A percentile compares a stretch with the other conserved stretches of the same genome.
Conservation (phyloP, 768 basidiomycete genomes). For the Tricholoma flavovirens region DNA sequence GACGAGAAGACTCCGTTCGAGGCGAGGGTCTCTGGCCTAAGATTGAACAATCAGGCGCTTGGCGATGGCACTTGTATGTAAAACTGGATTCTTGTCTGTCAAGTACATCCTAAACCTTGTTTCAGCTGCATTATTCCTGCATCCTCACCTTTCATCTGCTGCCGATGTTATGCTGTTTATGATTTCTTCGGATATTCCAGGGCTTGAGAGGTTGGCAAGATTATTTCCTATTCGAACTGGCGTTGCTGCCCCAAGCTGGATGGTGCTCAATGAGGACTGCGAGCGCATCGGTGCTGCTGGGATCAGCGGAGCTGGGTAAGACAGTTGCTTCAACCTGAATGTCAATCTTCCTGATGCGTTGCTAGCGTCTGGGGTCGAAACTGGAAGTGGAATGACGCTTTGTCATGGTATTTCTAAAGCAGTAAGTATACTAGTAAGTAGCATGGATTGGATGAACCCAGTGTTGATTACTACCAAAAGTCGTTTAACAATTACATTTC, state of each 20-base stretch:
- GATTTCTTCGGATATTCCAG: conserved; percentile 46
- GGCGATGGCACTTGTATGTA: conserved; percentile 9
- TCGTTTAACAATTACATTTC: too few relatives aligned
- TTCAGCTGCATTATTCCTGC: conserved; percentile 54
- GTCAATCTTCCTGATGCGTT: neutral
- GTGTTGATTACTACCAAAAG: too few relatives aligned
- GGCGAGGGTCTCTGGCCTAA: conserved; percentile 19
- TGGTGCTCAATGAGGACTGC: conserved; percentile 49
- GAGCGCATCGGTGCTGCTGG: conserved; percentile 68
- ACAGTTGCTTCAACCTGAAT: neutral
- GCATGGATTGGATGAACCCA: too few relatives aligned
- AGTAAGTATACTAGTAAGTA: too few relatives aligned
- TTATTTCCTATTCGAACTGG: conserved; percentile 87
- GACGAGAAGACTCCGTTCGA: conserved; percentile 27
- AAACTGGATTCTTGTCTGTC: neutral
- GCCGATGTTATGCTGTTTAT: conserved; percentile 47
- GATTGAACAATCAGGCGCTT: conserved; percentile 22
- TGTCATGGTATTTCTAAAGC: conserved; percentile 41
- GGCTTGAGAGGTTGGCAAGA: conserved; percentile 62
- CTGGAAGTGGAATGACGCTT: conserved; percentile 42
- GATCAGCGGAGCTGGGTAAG: conserved; percentile 71
- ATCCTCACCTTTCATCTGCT: conserved; percentile 48
- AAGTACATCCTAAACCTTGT: conserved; percentile 7
- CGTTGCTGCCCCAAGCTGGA: conserved; percentile 71
- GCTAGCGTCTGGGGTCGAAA: conserved; percentile 22